phyloP scores from a whole-genome alignment of 176 grass and related monocot genomes.

The Typha latifolia region DNA sequence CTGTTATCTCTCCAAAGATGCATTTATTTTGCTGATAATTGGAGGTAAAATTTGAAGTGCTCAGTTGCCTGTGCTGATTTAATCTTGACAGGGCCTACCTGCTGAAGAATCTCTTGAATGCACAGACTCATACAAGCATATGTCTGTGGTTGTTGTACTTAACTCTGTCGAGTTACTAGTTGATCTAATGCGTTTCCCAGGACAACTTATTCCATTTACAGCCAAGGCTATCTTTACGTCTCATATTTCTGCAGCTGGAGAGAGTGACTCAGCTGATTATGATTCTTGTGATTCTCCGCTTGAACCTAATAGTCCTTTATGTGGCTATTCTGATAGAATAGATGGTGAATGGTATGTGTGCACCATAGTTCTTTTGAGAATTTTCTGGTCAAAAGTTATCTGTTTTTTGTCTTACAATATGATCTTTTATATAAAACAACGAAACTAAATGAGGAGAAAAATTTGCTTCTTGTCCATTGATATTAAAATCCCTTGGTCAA shows the following conservation, averaged over 20 bases:
- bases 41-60: neutral
- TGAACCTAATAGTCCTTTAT: conserved; percentile 90
- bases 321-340: conserved; percentile 24
- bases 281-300: conserved; percentile 98
- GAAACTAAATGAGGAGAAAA: neutral
- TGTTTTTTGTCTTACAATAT: conserved; percentile 5
- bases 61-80: conserved; percentile 1
- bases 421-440: neutral
- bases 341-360: conserved; percentile 38
- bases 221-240: conserved; percentile 64
- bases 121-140: conserved; percentile 80
- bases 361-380: conserved; percentile 10
- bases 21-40: neutral
- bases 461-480: neutral
- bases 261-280: conserved; percentile 85
- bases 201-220: conserved; percentile 88
- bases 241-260: conserved; percentile 81
- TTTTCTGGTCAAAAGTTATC: conserved; percentile 6
- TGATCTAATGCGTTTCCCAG: conserved; percentile 95
- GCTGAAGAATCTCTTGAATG: conserved; percentile 70
- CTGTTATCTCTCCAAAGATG: neutral
- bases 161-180: conserved; percentile 72
- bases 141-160: conserved; percentile 65
- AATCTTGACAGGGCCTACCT: conserved; percentile 59
- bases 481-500: neutral